Base-by-base conservation (phyloP, 495 filamentous ascomycete genomes). In the Aspergillus asperescens region DNA sequence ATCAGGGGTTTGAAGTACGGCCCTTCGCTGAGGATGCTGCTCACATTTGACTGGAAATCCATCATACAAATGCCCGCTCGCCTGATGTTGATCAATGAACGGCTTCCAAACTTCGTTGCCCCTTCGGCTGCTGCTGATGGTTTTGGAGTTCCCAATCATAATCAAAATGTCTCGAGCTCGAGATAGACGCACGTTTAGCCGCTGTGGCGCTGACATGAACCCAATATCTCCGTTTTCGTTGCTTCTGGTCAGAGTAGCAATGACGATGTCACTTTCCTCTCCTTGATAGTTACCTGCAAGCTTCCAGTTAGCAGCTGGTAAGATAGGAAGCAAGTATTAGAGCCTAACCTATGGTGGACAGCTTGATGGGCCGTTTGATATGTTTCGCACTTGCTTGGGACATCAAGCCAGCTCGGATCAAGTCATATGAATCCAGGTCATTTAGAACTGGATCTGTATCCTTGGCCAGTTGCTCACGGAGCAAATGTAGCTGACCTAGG, bases 261-360 rank as follows among this genome's bases (percentile, higher is more conserved):
- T 74, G 1, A 90, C 85, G 22, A 90, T 86, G 5, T 90, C 80
- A 42, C 81, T 85, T 52, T 92, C 87, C 56, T 92, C 87, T 3
- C 88, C 88, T 63, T 90, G 88, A 52, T 85, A 92, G 50, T 90
- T 90, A 58, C 90, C 86, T 84, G 37, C 24, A 15, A 22, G 18
- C n/a, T 2, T 2, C 18, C 4, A 19, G 8, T 23, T 15, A 46
- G 28, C 9, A 4, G 12, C 6, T 12, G 8, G 13, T 1, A 10
- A 4, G 2, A 15, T 4, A 4, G 1, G 3, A 31, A 31, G 13
- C 5, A 7, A 3, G 32, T 16, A 7, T 13, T 12, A 32, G 29
- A 35, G 15, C 54, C 60, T 57, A 60, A 85, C 81, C 84, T 27
- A 90, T 83, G 0, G 87, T 88, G 0, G 87, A 86, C 0, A 90